Base-by-base conservation (phyloP, 169 alveolate genomes). In the Cyclospora cayetanensis region DNA sequence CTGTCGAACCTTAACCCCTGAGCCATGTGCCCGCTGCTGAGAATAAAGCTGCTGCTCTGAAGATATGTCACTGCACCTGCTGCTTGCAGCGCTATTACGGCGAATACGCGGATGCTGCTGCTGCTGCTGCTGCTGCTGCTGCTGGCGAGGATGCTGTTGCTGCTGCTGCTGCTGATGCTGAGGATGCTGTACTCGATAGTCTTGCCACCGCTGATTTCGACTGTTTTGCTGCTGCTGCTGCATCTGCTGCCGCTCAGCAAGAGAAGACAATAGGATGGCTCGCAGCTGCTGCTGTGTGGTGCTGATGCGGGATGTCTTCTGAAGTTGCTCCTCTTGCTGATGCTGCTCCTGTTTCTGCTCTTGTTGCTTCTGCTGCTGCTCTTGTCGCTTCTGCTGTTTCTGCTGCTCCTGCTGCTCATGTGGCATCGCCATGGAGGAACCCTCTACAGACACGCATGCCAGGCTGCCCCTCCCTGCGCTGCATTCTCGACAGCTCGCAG, bases 41-140 rank as follows among this genome's bases (percentile, higher is more conserved):
- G 12, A 22, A 18, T 29, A 52, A 25, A 1, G 42, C 86, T n/a
- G 66, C 68, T n/a, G 68, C 68, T n/a, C 37, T 31, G 12, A 7
- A 12, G 41, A 25, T 15, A 37, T 42, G 15, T 68, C 29, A 20
- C 43, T 0, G 52, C 80, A 1, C 29, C 80, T 7, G 9, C 80
- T 1, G 80, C 25, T 31, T 18, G 50, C 52, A 18, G 34, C 70
- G 80, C 80, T 2, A 46, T 1, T 12, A 29, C 50, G 43, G 27
- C 43, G 20, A 37, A 4, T n/a, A 46, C 50, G 50, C 22, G 80
- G 27, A 55, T 18, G n/a, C 27, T 76, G 65, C 43, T 43, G 86
- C 68, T 76, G 86, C 68, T 39, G 68, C 68, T 43, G 86, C 86
- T 42, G 86, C 65, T 22, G 86, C 68, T 42, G 86, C 66, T 42